phyloP scores from a whole-genome alignment of 2,329 filamentous ascomycete genomes.

The Clarireedia paspali region DNA sequence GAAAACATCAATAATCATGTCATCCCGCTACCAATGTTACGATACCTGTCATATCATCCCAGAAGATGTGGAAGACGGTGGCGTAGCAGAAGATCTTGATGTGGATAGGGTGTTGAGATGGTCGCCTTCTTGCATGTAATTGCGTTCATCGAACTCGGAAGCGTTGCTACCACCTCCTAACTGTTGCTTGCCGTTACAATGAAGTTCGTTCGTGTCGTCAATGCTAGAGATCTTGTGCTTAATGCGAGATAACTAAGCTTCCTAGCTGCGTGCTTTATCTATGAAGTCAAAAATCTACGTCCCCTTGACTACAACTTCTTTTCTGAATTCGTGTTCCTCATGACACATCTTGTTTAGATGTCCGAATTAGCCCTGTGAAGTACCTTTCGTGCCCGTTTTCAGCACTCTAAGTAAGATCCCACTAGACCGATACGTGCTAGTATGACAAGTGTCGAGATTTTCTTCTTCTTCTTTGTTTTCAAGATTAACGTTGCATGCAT shows the following conservation, averaged over 20 bases:
- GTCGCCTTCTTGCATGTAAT: background rate
- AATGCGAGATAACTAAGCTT: background rate
- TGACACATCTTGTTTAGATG: constrained; percentile 7
- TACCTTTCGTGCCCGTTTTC: background rate
- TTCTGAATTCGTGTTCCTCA: background rate
- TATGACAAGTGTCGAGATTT: background rate
- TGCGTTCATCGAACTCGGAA: constrained; percentile 1
- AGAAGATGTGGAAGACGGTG: background rate
- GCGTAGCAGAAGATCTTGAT: background rate
- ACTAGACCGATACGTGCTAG: background rate
- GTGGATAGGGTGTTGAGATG: background rate
- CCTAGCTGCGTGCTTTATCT: background rate
- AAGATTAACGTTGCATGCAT: constrained; percentile 4
- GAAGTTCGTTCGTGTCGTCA: background rate
- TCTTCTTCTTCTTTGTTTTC: background rate
- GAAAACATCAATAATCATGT: background rate
- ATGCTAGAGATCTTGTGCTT: background rate
- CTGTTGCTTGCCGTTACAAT: background rate
- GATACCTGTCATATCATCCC: background rate
- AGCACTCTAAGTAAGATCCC: background rate
- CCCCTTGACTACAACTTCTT: background rate
- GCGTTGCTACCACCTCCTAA: background rate
- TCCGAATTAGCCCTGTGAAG: constrained; percentile 1
- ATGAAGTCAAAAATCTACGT: background rate
- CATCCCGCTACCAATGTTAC: background rate